A percentile compares a stretch with the other conserved stretches of the same genome.
These are phyloP conservation scores for Rugosomyces carneus DNA, from an alignment of 1,284 basidiomycete species.

Conservation along the genomic window DNA sequence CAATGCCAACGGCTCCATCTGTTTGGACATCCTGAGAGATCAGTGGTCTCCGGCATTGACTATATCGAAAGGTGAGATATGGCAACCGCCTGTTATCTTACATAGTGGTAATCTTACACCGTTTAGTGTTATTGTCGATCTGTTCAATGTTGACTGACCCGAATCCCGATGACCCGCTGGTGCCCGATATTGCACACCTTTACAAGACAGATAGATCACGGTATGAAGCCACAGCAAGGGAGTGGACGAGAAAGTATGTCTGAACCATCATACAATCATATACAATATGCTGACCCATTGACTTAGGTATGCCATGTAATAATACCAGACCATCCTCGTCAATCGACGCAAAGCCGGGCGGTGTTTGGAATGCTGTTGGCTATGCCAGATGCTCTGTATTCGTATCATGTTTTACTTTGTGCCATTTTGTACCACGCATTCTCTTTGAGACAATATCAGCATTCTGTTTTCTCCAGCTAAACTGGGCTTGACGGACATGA, in stretches of 20 bases:
- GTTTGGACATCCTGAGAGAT: slow-evolving; percentile 94
- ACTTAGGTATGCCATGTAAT: slow-evolving; percentile 36
- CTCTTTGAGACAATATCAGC: slow-evolving; percentile 16
- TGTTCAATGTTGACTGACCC: slow-evolving; percentile 97
- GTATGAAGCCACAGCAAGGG: slow-evolving; percentile 92
- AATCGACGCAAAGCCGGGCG: slow-evolving; percentile 1
- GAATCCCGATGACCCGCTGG: slow-evolving; percentile 89
- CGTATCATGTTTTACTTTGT: slow-evolving; percentile 23
- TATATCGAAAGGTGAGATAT: slow-evolving; percentile 92
- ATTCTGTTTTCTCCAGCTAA: slow-evolving; percentile 1
- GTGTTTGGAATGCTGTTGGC: slow-evolving; percentile 7
- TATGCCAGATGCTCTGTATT: slow-evolving; percentile 27
- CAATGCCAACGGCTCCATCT: slow-evolving; percentile 98
- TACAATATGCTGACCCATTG: slow-evolving; percentile 10
- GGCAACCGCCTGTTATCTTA: not conserved
- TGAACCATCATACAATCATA: slow-evolving; percentile 27
- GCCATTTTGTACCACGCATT: slow-evolving; percentile 18
- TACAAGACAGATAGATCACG: slow-evolving; percentile 95
- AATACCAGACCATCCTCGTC: slow-evolving; percentile 10
- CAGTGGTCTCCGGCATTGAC: slow-evolving; percentile 98
- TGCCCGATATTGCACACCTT: slow-evolving; percentile 78
- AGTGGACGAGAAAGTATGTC: slow-evolving; percentile 91
- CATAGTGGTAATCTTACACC: not conserved
- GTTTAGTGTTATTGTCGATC: slow-evolving; percentile 83
- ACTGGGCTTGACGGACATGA: too few species aligned